A percentile compares a stretch with the other conserved stretches of the same genome.
These are phyloP conservation scores for Cryphonectria radicalis DNA, from an alignment of 2,329 filamentous ascomycete species.

Conservation along the genomic window DNA sequence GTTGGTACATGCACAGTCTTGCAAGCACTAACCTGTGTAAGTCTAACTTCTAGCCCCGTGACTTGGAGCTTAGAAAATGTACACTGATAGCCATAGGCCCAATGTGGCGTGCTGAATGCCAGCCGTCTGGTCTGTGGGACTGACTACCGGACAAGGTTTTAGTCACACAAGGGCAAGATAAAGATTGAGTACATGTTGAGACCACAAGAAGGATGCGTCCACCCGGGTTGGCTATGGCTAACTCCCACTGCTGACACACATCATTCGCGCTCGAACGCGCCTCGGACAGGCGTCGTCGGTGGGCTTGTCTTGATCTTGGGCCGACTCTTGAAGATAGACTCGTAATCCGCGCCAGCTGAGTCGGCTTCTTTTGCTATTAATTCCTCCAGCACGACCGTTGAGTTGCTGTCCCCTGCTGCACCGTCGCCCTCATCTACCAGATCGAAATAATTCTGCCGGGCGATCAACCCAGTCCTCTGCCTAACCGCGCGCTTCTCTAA, in stretches of 20 bases:
- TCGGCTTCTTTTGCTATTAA: constrained; percentile 66
- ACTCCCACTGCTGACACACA: neutral
- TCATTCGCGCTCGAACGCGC: constrained; percentile 29
- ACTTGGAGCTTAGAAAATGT: too few relatives aligned
- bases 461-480: constrained; percentile 36
- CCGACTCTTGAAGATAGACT: constrained; percentile 82
- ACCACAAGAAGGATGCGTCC: neutral
- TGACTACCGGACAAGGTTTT: neutral
- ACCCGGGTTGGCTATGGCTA: neutral
- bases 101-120: neutral
- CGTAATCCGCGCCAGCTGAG: constrained; percentile 59
- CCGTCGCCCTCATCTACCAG: constrained; percentile 50
- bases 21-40: too few relatives aligned
- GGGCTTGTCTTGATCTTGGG: constrained; percentile 82
- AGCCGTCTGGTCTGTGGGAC: neutral
- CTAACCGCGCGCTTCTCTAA: constrained; percentile 53
- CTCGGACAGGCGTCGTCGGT: constrained; percentile 52
- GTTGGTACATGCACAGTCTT: too few relatives aligned
- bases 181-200: neutral
- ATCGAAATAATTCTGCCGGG: constrained; percentile 52
- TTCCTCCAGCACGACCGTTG: constrained; percentile 65
- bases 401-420: constrained; percentile 41
- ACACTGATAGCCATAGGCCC: neutral
- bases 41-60: too few relatives aligned
- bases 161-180: neutral